Base-by-base conservation (phyloP, 768 basidiomycete species). In the Lactifluus pinguis region DNA sequence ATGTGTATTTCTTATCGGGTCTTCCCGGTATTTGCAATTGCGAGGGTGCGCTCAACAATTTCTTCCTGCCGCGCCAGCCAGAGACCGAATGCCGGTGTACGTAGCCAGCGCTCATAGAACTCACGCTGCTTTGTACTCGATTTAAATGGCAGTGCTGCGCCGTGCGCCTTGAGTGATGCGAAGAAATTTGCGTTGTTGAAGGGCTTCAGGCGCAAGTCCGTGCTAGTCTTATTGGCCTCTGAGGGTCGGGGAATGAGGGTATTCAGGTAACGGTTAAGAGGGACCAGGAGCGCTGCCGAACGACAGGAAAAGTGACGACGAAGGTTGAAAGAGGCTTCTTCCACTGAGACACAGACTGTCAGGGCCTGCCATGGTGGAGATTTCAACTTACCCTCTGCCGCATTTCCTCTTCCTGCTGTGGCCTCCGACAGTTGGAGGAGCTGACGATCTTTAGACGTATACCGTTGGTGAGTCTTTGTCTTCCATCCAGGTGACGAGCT, bases 181-280 rank as follows among this genome's bases (percentile, higher is more conserved):
- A 94, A 78, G 70, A 93, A 93, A 55, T 83, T 79, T 1, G 74
- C 72, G 42, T 80, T 73, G 68, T 80, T 87, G 71, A 93, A 94
- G 2, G 88, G 79, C 65, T 83, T 88, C 49, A 91, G 76, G 11
- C 83, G 78, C 25, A 63, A 13, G 14, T 67, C 65, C 2, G 64
- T 58, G 50, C 70, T 66, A 15, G 75, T 67, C 36, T 79, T 70
- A 36, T 68, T 65, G 3, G 61, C 47, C 66, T 85, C 83, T 8
- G 76, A 72, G 6, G 83, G 86, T 19, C 83, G 79, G 60, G 91
- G 90, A 71, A 94, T 91, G 51, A 95, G 80, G 1, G 87, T 86
- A 61, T 89, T 87, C 45, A 98, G 84, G 76, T 98, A 98, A 65
- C 95, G 83, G 66, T 95, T 86, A 5, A 98, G 79, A 0, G 95